These are phyloP conservation scores for Agrocybe pediades DNA, from an alignment of 768 basidiomycete genomes.

Conservation along the genomic window DNA sequence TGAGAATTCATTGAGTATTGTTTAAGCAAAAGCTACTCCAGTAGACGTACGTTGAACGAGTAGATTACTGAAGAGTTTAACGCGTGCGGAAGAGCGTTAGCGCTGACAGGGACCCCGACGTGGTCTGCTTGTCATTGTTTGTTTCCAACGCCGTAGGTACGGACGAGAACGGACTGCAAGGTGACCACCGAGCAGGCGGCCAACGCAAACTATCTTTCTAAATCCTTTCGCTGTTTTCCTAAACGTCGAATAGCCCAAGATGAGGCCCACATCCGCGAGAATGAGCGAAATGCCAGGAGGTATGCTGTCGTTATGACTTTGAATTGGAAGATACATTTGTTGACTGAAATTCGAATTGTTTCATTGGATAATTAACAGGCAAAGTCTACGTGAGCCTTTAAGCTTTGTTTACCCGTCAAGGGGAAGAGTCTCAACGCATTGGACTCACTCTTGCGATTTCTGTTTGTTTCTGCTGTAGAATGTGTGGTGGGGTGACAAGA, in stretches of 20 bases:
- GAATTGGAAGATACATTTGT: background rate
- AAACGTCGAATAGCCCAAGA: constrained; percentile 32
- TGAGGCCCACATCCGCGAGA: constrained; percentile 66
- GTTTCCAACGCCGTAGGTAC: constrained; percentile 13
- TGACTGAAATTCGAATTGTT: constrained; percentile 1
- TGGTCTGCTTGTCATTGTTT: constrained; percentile 32
- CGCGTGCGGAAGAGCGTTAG: background rate
- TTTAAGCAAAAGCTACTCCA: background rate
- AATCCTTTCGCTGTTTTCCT: constrained; percentile 18
- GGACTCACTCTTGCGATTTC: background rate
- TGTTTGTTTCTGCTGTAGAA: constrained; percentile 44
- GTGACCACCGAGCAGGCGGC: too few species aligned
- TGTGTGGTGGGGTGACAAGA: constrained; percentile 88
- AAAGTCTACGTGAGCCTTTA: constrained; percentile 73
- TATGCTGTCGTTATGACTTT: constrained; percentile 41
- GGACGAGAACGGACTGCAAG: constrained; percentile 38
- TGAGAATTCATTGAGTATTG: background rate
- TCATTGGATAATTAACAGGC: constrained; percentile 40
- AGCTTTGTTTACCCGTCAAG: background rate
- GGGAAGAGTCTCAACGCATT: background rate
- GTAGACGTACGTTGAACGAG: background rate
- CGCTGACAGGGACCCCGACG: constrained; percentile 9
- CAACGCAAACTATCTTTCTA: constrained; percentile 12
- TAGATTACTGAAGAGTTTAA: background rate
- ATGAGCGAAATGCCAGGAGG: constrained; percentile 83